A percentile compares a stretch with the other conserved stretches of the same genome.
Conservation (phyloP, 306 rosid genomes). For the Herpetospermum pedunculosum region DNA sequence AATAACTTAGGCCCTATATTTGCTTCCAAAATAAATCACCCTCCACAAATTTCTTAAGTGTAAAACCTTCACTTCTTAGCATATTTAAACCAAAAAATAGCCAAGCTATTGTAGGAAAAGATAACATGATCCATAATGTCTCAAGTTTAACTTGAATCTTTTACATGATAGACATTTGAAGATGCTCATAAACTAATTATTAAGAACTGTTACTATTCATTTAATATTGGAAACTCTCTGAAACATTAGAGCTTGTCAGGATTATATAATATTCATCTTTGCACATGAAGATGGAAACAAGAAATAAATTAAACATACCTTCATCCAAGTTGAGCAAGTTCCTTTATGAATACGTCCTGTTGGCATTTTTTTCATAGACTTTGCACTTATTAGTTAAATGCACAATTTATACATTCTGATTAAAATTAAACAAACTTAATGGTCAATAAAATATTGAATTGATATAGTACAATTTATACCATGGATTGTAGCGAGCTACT, state of each 20-base stretch:
- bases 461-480: slow-evolving; percentile 36
- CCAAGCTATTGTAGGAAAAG: neutral
- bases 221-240: neutral
- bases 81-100: neutral
- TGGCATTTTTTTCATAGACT: slow-evolving; percentile 47
- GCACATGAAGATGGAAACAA: neutral
- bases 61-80: neutral
- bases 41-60: neutral
- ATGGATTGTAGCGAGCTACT: slow-evolving; percentile 50
- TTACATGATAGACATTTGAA: neutral
- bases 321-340: slow-evolving; percentile 97
- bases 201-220: neutral
- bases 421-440: slow-evolving; percentile 6
- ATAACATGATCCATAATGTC: neutral
- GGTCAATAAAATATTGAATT: slow-evolving; percentile 4
- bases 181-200: neutral
- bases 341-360: slow-evolving; percentile 84
- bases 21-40: neutral
- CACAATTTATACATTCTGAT: neutral
- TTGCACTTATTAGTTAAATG: neutral
- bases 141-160: neutral
- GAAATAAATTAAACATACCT: slow-evolving; percentile 39
- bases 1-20: too few species aligned
- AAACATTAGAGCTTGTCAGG: neutral
- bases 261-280: neutral